Evolutionary conservation across 768 basidiomycete species (phyloP), one percentile per base, ranked within the genome.

Genomic region (Calocera cornea): DNA sequence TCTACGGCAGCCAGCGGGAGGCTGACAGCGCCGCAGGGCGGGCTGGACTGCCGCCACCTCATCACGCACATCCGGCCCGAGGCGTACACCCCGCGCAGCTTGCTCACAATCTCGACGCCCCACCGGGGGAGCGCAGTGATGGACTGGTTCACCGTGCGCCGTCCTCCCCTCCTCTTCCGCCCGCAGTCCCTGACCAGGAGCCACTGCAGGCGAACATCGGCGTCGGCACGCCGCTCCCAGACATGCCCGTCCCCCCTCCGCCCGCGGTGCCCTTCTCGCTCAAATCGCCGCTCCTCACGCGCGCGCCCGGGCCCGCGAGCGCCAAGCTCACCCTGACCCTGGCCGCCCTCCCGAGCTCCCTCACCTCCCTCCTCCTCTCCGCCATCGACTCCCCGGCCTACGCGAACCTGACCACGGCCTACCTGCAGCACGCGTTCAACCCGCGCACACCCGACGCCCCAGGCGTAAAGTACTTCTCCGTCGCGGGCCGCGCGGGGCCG

Each of bases 71-170:
- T 95, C 72, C 84, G 84, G 70, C 93, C 95, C 0, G 81, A 78
- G 11, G 86, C 88, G 64, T 98, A 98, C 77, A 82, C 82, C 1
- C 94, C 97, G 0, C 77, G 93, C 34, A 94, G 92, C 7, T 79
- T 99, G 68, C 97, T 90, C 0, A 90, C 87, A 24, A 83, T 99
- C 70, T 86, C 87, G 29, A 98, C 97, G 0, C 97, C 97, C 17
- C 97, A 99, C 75, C 84, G 92, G 19, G 95, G 97, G 36, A 92
- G 90, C 72, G 94, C 95, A 0, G 98, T 99, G 77, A 99, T 99
- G 97, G 92, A 97, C 75, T 99, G 97, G 97, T 98, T 95, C 79
- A 82, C 85, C 64, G 91, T 90, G 73, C 73, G 88, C 82, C 36
- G 17, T 19, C 54, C 60, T 41, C 33, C 40, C 29, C 31, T 49